Conservation (phyloP, 495 filamentous ascomycete genomes). For the Hypoxylon lienhwacheense region DNA sequence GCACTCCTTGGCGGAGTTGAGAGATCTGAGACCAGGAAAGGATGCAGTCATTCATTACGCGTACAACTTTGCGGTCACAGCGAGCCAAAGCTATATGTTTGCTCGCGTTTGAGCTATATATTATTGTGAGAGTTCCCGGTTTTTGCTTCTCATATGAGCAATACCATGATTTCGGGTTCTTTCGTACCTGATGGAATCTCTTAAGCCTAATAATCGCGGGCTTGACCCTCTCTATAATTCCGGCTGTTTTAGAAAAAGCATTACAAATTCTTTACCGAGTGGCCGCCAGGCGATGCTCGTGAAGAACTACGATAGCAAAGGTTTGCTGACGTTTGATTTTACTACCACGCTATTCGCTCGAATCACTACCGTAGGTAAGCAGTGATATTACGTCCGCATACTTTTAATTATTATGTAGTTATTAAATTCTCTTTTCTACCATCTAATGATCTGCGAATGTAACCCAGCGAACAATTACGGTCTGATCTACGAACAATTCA, state of each 20-base stretch:
- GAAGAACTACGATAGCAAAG: constrained; percentile 23
- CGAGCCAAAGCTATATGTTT: constrained; percentile 10
- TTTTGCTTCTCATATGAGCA: no score
- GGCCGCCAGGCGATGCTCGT: constrained; percentile 19
- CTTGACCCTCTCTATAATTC: constrained; percentile 1
- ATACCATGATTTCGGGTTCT: not conserved
- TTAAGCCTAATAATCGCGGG: not conserved
- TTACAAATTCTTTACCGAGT: not conserved
- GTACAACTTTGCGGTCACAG: constrained; percentile 13
- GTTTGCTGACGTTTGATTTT: constrained; percentile 20
- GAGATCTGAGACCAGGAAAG: constrained; percentile 20
- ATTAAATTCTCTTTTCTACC: constrained; percentile 10
- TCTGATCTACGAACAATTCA: constrained; percentile 5
- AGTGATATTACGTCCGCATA: not conserved
- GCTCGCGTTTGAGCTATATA: no score
- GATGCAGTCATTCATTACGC: constrained; percentile 25
- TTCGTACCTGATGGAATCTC: not conserved
- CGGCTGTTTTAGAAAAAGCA: constrained; percentile 12
- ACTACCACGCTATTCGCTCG: constrained; percentile 12
- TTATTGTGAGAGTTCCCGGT: no score
- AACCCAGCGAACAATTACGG: constrained; percentile 3
- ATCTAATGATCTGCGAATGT: constrained; percentile 14
- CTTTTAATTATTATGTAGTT: no score
- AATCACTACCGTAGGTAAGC: not conserved
- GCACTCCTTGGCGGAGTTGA: constrained; percentile 12